These are phyloP conservation scores for Phaeosphaeriaceae sp. DNA, from an alignment of 2,329 filamentous ascomycete species.

Conservation along the genomic window DNA sequence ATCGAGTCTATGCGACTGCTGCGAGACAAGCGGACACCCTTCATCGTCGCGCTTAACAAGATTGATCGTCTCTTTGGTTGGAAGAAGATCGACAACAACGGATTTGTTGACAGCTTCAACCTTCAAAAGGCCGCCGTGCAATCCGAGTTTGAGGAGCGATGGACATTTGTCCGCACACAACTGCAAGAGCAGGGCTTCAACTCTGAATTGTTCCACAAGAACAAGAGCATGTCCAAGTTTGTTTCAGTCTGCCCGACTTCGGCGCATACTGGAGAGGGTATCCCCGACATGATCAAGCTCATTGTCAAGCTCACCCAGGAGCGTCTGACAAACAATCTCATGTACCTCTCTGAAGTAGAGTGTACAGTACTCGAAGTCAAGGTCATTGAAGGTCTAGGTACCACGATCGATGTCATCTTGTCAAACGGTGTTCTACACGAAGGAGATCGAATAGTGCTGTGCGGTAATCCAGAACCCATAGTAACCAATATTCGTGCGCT, in stretches of 20 bases:
- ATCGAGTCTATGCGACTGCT: conserved; percentile 96
- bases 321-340: conserved; percentile 94
- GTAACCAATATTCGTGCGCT: conserved; percentile 94
- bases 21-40: conserved; percentile 92
- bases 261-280: conserved; percentile 98
- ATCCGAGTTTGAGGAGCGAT: conserved; percentile 89
- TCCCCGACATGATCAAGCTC: conserved; percentile 97
- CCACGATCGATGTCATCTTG: conserved; percentile 96
- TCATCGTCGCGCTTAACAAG: conserved; percentile 99
- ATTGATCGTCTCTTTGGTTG: conserved; percentile 99
- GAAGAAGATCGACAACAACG: conserved; percentile 99
- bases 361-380: conserved; percentile 98
- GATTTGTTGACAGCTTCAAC: conserved; percentile 89
- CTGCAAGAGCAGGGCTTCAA: conserved; percentile 98
- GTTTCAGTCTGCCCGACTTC: conserved; percentile 98
- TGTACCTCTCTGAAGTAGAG: conserved; percentile 98
- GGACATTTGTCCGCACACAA: conserved; percentile 89
- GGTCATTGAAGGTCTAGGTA: conserved; percentile 97
- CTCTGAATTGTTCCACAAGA: conserved; percentile 94
- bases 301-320: conserved; percentile 92
- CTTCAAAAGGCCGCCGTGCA: conserved; percentile 93
- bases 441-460: conserved; percentile 92
- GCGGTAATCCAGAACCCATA: conserved; percentile 96
- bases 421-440: conserved; percentile 95
- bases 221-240: conserved; percentile 93